Base-by-base conservation (phyloP, 1,284 basidiomycete genomes). In the Heterobasidion occidentale region DNA sequence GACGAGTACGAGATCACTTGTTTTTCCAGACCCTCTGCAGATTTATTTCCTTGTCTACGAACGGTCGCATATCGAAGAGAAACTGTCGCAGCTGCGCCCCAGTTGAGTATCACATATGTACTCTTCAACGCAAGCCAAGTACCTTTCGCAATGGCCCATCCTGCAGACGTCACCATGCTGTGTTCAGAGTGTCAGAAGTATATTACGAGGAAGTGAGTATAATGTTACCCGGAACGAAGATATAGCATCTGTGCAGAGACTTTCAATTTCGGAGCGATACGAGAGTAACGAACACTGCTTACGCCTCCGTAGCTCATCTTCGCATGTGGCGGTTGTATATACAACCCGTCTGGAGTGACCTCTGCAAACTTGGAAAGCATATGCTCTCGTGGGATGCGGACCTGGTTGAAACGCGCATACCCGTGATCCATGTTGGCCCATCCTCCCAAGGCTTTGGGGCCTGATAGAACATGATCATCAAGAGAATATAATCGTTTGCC, bases 251-350 rank as follows among this genome's bases (percentile, higher is more conserved):
- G n/a, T 11, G 34, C 12, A 36, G 56, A 19, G 19, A 19, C 19
- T 19, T 19, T 46, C 2, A 46, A 44, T 61, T 36, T 47, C 9
- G 61, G 27, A 8, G 17, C n/a, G 5, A 51, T 1, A 54, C 34
- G 19, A 54, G 47, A 44, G 14, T 12, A 52, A 36, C 44, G 48
- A 42, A 14, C 35, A 27, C 8, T 47, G 76, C 81, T 67, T 64
- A 88, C 86, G 8, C 89, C 87, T 53, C 88, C 87, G 64, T 90
- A 92, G 61, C 81, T 85, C 11, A 92, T 70, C 67, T 90, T 92
- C 3, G 83, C 77, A 62, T 88, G 86, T 14, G 83, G 83, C 14
- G 90, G 89, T 60, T 78, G 76, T 35, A 85, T 64, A 65, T 92
- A 93, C 61, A 74, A 70, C 5, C 87, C 88, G 0, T 82, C 81